Evolutionary conservation across 495 filamentous ascomycete species (phyloP).

Genomic region (Penicillium silybi): DNA sequence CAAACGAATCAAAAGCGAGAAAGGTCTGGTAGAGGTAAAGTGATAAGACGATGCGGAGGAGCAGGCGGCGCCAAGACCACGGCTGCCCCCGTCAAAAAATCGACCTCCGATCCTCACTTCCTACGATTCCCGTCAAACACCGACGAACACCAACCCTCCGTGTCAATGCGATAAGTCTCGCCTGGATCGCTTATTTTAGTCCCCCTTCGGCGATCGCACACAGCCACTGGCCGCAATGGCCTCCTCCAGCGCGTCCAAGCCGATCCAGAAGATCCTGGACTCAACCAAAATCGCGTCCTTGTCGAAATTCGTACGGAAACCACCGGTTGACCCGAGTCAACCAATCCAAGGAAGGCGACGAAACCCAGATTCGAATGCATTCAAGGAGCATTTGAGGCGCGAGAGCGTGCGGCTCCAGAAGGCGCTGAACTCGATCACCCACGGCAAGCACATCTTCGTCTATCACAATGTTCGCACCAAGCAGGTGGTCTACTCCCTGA

Average conservation of each 20-base stretch:
- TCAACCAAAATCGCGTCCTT: slow-evolving; percentile 42
- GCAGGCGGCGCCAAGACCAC: slow-evolving; percentile 24
- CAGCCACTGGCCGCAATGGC: slow-evolving; percentile 37
- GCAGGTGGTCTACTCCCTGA: slow-evolving; percentile 78
- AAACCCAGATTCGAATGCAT: slow-evolving; percentile 40
- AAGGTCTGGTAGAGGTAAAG: slow-evolving; percentile 3
- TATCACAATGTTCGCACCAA: slow-evolving; percentile 77
- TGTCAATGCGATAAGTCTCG: slow-evolving; percentile 13
- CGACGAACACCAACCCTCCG: neutral
- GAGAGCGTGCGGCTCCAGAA: slow-evolving; percentile 43
- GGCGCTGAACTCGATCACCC: slow-evolving; percentile 44
- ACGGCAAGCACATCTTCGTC: slow-evolving; percentile 74
- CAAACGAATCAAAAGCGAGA: neutral
- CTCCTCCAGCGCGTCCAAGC: slow-evolving; percentile 28
- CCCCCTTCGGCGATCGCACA: slow-evolving; percentile 8
- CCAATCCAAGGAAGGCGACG: slow-evolving; percentile 40
- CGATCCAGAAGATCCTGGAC: slow-evolving; percentile 41
- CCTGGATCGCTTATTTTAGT: neutral
- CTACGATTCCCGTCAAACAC: neutral
- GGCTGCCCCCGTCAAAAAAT: slow-evolving; percentile 30
- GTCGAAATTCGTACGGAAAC: slow-evolving; percentile 37
- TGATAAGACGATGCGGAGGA: slow-evolving; percentile 29
- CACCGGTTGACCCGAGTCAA: slow-evolving; percentile 34
- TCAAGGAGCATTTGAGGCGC: slow-evolving; percentile 32
- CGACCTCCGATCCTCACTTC: slow-evolving; percentile 23